Conservation (phyloP, 2,329 filamentous ascomycete genomes). For the Fusarium mangiferae region DNA sequence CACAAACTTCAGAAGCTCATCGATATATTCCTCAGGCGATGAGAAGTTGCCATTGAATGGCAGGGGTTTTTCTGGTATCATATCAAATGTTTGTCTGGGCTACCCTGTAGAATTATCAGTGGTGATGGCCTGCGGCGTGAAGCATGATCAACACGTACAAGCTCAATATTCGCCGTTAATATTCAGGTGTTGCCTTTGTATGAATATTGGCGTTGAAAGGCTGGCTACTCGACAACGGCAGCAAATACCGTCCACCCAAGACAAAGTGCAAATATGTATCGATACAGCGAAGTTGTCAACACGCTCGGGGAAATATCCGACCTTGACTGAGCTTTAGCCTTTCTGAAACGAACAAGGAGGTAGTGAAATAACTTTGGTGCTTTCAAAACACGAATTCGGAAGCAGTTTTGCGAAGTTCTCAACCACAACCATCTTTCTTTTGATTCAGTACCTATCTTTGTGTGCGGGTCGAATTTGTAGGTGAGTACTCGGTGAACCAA, state of each 20-base stretch:
- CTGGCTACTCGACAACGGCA: no score
- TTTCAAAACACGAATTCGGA: not conserved
- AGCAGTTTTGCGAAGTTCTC: slow-evolving; percentile 5
- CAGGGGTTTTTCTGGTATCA: slow-evolving; percentile 66
- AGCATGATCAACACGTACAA: not conserved
- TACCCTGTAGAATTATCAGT: slow-evolving; percentile 37
- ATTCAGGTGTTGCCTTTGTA: not conserved
- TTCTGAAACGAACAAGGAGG: not conserved
- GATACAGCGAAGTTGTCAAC: not conserved
- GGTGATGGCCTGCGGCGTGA: not conserved
- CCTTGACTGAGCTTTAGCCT: not conserved
- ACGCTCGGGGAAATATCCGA: not conserved
- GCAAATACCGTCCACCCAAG: not conserved
- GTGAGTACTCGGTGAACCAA: slow-evolving; percentile 35
- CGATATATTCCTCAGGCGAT: slow-evolving; percentile 79
- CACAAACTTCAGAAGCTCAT: slow-evolving; percentile 80
- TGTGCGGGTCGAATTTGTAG: slow-evolving; percentile 43
- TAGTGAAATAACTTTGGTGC: no score
- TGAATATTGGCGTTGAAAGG: no score
- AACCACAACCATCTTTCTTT: slow-evolving; percentile 32
- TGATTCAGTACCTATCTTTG: slow-evolving; percentile 23
- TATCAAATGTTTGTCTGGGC: slow-evolving; percentile 40
- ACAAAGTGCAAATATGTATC: not conserved
- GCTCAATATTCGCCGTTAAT: not conserved
- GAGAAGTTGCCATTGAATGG: slow-evolving; percentile 78